Percentiles rank a stretch among this genome's conserved stretches.
These are phyloP conservation scores for Naegleria fowleri DNA, from an alignment of 208 protist genomes.

Conservation along the genomic window DNA sequence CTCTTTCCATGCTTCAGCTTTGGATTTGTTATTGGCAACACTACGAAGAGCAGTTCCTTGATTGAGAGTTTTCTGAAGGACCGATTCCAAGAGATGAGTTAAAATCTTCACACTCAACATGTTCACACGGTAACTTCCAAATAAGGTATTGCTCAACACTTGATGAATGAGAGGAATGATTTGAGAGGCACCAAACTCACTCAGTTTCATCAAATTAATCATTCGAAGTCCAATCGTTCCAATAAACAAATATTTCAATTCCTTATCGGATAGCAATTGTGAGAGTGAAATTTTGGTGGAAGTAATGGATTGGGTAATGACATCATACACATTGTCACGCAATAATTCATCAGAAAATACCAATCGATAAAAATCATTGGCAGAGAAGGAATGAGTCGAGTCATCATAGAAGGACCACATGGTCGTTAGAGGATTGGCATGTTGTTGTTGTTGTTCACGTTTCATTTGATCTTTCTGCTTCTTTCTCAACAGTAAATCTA, in stretches of 20 bases:
- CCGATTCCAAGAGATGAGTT: background rate
- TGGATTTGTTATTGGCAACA: background rate
- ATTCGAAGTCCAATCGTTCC: background rate
- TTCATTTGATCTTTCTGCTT: background rate
- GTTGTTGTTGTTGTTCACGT: background rate
- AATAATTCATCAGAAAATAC: background rate
- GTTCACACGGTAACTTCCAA: background rate
- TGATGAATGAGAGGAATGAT: background rate
- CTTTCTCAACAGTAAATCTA: background rate
- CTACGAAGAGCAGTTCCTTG: background rate
- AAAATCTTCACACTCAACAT: background rate
- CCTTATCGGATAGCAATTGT: background rate
- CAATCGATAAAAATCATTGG: background rate
- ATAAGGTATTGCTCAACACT: background rate
- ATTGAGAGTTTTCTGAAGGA: background rate
- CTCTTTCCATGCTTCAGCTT: background rate
- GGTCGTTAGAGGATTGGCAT: background rate
- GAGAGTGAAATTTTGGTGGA: background rate
- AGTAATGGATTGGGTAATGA: background rate
- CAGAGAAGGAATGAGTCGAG: background rate
- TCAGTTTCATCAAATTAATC: background rate
- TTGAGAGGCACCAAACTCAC: background rate
- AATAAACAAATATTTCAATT: background rate
- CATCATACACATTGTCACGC: background rate
- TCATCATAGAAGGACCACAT: conserved; percentile 7